These are phyloP conservation scores for Clitopilus passeckerianus DNA, from an alignment of 768 basidiomycete genomes.

Conservation along the genomic window DNA sequence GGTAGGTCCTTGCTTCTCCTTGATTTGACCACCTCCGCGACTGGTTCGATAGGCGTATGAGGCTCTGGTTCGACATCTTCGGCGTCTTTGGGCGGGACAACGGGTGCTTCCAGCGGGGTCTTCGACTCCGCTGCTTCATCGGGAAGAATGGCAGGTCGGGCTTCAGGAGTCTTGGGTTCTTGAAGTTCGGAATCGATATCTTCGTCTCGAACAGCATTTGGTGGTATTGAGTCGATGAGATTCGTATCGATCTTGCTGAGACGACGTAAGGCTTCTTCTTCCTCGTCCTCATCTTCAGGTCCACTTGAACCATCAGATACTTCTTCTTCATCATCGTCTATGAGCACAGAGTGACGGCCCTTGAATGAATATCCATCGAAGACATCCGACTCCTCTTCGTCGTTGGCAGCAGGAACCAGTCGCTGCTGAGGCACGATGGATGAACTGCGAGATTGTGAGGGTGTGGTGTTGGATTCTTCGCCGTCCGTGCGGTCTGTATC, in stretches of 20 bases:
- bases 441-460: slow-evolving; percentile 75
- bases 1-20: slow-evolving; percentile 26
- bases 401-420: slow-evolving; percentile 15
- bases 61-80: slow-evolving; percentile 2
- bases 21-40: slow-evolving; percentile 14
- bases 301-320: slow-evolving; percentile 34
- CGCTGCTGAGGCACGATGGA: slow-evolving; percentile 44
- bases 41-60: slow-evolving; percentile 5
- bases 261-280: slow-evolving; percentile 20
- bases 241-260: slow-evolving; percentile 12
- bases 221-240: slow-evolving; percentile 7
- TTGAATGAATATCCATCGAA: slow-evolving; percentile 96
- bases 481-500: slow-evolving; percentile 71
- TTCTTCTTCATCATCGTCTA: slow-evolving; percentile 70
- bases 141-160: slow-evolving; percentile 33
- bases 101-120: slow-evolving; percentile 14
- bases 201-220: slow-evolving; percentile 14
- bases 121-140: slow-evolving; percentile 14
- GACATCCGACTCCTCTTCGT: slow-evolving; percentile 61
- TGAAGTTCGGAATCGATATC: slow-evolving; percentile 28
- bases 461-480: slow-evolving; percentile 73
- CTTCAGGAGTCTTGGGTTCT: slow-evolving; percentile 78
- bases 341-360: slow-evolving; percentile 73
- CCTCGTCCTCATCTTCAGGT: slow-evolving; percentile 39
- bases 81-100: slow-evolving; percentile 14